Base-by-base conservation (phyloP, 306 rosid genomes). In the Sicyos edulis region DNA sequence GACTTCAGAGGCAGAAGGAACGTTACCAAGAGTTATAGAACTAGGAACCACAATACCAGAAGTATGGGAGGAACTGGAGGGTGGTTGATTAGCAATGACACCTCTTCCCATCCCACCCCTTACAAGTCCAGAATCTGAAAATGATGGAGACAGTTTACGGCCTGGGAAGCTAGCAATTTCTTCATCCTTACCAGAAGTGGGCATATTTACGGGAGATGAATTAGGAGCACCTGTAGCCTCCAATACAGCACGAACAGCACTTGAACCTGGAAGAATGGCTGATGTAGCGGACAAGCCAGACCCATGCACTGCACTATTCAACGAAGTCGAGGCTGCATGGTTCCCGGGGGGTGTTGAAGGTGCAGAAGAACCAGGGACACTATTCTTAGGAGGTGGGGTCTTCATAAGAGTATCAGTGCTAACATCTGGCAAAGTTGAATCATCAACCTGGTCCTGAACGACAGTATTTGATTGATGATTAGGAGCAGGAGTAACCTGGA, bases 361-460 rank as follows among this genome's bases (percentile, higher is more conserved):
- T 24, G 84, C 24, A 73, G 92, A 84, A 74, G 91, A 84, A 79
- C 77, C 77, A 78, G 85, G 81, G 37, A 76, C 82, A 54, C 79
- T 78, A 79, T 61, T 86, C 81, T 88, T 90, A 20, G 92, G 73
- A 80, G 97, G 97, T 71, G 98, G 98, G 56, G 96, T 88, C 82
- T 83, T 86, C 10, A 86, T 78, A 82, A 79, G 72, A 68, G 74
- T 83, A 73, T 93, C 98, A 26, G 84, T 80, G 80, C 78, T 86
- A 82, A 82, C 77, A 78, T 93, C 98, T 70, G 81, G 93, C 59
- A 92, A 87, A 19, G 86, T 84, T 22, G 89, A 62, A 59, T 90
- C 97, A 55, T 93, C 98, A 82, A 86, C 88, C 76, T 87, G 91
- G 82, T 93, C 98, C 82, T 81, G 90, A 17, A 87, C 75, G 82